phyloP scores from a whole-genome alignment of 164 flowering plant species.

The Tetrastigma voinierianum region DNA sequence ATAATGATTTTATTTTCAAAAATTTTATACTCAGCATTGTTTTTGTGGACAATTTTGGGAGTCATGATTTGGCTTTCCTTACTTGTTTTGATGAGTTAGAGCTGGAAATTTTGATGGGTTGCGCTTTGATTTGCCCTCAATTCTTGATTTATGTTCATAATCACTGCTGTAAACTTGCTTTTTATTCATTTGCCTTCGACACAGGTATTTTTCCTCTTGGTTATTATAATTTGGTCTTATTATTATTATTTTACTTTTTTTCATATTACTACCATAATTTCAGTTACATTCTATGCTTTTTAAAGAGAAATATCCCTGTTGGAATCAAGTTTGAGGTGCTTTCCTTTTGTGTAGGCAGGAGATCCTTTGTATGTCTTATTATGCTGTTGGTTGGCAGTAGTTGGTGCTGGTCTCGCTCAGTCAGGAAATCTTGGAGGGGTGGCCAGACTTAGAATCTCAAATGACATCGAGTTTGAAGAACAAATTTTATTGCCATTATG shows the following conservation, averaged over 20 bases:
- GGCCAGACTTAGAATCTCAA: slow-evolving; percentile 75
- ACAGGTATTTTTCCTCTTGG: too few relatives aligned
- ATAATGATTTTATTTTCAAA: slow-evolving; percentile 29
- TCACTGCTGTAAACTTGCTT: not conserved
- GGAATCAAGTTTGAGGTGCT: slow-evolving; percentile 4
- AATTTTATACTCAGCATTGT: too few relatives aligned
- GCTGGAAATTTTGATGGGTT: not conserved
- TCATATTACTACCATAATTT: too few relatives aligned
- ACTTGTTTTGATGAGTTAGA: not conserved
- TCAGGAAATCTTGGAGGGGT: slow-evolving; percentile 86
- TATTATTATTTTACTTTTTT: too few relatives aligned
- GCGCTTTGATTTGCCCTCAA: not conserved
- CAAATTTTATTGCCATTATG: slow-evolving; percentile 74
- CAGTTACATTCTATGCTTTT: not conserved
- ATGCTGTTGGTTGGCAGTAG: slow-evolving; percentile 95
- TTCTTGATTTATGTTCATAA: not conserved
- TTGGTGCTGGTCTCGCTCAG: slow-evolving; percentile 90
- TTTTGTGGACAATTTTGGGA: too few relatives aligned
- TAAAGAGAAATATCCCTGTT: not conserved
- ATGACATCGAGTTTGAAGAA: slow-evolving; percentile 93
- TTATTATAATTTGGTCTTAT: too few relatives aligned
- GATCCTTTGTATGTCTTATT: slow-evolving; percentile 75
- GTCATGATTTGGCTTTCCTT: not conserved
- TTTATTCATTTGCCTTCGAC: too few relatives aligned
- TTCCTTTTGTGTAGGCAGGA: slow-evolving; percentile 51